phyloP scores from a whole-genome alignment of 176 grass and related monocot species.

The Cenchrus purpureus region DNA sequence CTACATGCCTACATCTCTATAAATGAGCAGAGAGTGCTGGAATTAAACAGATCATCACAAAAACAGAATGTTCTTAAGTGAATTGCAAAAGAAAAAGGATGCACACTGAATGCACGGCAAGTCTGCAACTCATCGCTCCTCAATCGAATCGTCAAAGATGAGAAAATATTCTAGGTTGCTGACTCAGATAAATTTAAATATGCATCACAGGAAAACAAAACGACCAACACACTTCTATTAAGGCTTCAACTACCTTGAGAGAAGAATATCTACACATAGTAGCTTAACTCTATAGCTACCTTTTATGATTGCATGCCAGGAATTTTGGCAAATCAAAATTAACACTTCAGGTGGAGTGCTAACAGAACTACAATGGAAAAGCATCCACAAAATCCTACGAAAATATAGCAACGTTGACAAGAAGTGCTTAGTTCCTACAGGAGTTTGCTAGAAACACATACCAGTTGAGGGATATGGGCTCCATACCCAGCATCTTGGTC shows the following conservation, averaged over 20 bases:
- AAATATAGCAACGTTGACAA: background rate
- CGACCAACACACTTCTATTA: background rate
- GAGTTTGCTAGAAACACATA: constrained; percentile 44
- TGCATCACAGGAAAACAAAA: background rate
- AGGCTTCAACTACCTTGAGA: background rate
- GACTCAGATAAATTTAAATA: background rate
- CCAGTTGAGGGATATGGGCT: constrained; percentile 46
- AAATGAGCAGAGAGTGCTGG: background rate
- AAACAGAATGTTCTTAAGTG: background rate
- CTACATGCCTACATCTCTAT: constrained; percentile 15
- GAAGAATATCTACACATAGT: background rate
- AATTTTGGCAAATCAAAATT: background rate
- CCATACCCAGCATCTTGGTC: constrained; percentile 52
- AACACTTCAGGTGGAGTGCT: background rate
- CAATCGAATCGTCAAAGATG: background rate
- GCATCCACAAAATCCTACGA: background rate
- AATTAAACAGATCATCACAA: background rate
- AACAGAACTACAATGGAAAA: background rate
- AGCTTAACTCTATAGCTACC: background rate
- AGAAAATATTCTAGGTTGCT: background rate
- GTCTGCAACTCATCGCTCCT: background rate
- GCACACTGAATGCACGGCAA: background rate
- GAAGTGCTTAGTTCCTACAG: constrained; percentile 6
- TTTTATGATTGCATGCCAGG: background rate
- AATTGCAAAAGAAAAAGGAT: background rate